Evolutionary conservation across 192 early-diverging fungal species (phyloP), one percentile per base, ranked within the genome.

Genomic region (Rhizoclosmatium globosum): DNA sequence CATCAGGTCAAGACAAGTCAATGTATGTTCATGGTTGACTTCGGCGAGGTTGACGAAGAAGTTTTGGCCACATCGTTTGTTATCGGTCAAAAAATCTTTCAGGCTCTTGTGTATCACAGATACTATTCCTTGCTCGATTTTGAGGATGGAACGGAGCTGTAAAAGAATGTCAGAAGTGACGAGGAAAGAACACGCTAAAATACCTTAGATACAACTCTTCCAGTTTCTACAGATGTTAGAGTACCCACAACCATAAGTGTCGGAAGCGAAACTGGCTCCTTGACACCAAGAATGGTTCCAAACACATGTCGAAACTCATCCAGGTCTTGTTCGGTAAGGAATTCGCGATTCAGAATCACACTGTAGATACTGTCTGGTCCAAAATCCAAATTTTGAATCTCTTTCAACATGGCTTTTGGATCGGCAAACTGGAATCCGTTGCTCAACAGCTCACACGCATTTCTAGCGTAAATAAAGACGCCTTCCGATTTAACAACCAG

Each of bases 401-500:
- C 21, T 21, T 11, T 13, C 44, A 64, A 23, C 60, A 67, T 38
- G 41, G 11, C 1, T 66, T 17, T 21, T 11, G 62, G 15, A 31
- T 31, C 31, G 31, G 31, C 31, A 31, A 31, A 31, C 31, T 31
- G 31, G 31, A 31, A 31, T 31, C 31, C 31, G 31, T 31, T 31
- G 0, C 31, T 31, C 75, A 61, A n/a, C 4, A 74, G 31, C 19
- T 71, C 66, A 21, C 15, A 19, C 3, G 31, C 71, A 67, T 21
- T 11, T 15, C 65, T 11, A 65, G 72, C 74, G 4, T 59, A 76
- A 17, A 80, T 61, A 65, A 80, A 80, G 17, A 74, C 59, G 2
- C 79, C 79, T 78, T 80, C 79, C 21, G 73, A 79, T 17, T 71
- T 80, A 7, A 7, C 43, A 4, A 66, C 7, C 1, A 80, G 43